These are phyloP conservation scores for Mycena filopes DNA, from an alignment of 768 basidiomycete species.

Conservation along the genomic window DNA sequence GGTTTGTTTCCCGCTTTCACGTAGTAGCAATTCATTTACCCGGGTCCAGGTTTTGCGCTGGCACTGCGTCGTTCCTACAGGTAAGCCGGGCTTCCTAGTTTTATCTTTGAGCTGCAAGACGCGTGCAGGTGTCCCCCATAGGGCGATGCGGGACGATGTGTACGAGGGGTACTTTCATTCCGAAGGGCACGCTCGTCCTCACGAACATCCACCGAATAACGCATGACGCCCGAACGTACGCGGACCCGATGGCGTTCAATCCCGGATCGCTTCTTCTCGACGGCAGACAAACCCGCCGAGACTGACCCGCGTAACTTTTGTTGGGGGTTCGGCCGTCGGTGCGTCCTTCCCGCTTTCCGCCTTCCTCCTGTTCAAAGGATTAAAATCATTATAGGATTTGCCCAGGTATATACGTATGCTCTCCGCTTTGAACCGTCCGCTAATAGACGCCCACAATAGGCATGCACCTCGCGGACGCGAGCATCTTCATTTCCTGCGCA, in stretches of 20 bases:
- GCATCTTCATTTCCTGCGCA: slow-evolving; percentile 62
- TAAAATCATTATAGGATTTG: slow-evolving; percentile 48
- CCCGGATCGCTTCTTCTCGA: slow-evolving; percentile 68
- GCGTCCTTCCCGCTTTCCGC: slow-evolving; percentile 42
- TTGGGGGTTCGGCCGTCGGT: slow-evolving; percentile 80
- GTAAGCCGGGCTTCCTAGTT: slow-evolving; percentile 38
- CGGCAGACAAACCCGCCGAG: slow-evolving; percentile 54
- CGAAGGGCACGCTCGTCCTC: slow-evolving; percentile 64
- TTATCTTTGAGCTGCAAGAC: slow-evolving; percentile 14
- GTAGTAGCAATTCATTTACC: slow-evolving; percentile 17
- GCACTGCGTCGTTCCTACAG: slow-evolving; percentile 58
- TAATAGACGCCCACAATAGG: slow-evolving; percentile 46
- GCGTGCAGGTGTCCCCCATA: slow-evolving; percentile 61
- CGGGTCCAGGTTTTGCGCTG: slow-evolving; percentile 49
- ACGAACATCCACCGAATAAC: slow-evolving; percentile 58
- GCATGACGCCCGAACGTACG: slow-evolving; percentile 65
- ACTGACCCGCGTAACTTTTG: slow-evolving; percentile 67
- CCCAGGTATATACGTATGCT: slow-evolving; percentile 50
- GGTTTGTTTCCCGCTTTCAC: slow-evolving; percentile 39
- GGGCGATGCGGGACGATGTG: slow-evolving; percentile 67
- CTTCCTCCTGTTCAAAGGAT: background rate
- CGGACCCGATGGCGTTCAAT: slow-evolving; percentile 65
- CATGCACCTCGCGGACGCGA: slow-evolving; percentile 63
- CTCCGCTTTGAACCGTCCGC: background rate
- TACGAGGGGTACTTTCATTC: slow-evolving; percentile 72